Evolutionary conservation across 768 basidiomycete species (phyloP).

Genomic region (Russula earlei): DNA sequence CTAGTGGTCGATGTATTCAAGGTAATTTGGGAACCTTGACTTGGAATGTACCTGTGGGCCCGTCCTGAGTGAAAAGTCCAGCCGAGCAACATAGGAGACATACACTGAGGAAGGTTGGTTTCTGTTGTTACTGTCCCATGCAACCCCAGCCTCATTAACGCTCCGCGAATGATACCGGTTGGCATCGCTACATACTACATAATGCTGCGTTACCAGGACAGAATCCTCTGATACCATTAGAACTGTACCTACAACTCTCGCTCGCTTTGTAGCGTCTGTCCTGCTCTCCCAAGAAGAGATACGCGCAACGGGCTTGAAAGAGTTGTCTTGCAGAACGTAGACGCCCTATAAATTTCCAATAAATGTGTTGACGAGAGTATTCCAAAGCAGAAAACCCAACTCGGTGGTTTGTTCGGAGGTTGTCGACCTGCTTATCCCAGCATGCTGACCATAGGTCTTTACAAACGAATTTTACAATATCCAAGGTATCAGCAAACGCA

Average conservation of each 20-base stretch:
- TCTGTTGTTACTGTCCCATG: constrained; percentile 71
- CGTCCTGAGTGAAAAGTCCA: not conserved
- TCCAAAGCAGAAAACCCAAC: constrained; percentile 34
- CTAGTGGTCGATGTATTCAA: constrained; percentile 23
- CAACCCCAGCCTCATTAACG: constrained; percentile 68
- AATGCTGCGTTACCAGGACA: not conserved
- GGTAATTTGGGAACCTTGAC: constrained; percentile 64
- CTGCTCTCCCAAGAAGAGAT: constrained; percentile 76
- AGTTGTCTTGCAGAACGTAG: constrained; percentile 87
- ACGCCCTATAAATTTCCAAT: constrained; percentile 49
- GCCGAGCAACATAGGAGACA: constrained; percentile 19
- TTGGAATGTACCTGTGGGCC: constrained; percentile 63
- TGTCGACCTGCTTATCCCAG: constrained; percentile 95
- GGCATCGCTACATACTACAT: constrained; percentile 72
- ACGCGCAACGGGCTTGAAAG: constrained; percentile 76
- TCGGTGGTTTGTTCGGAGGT: constrained; percentile 88
- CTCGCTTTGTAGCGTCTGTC: constrained; percentile 58
- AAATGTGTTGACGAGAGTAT: not conserved
- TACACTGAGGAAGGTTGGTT: constrained; percentile 82
- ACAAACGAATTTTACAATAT: constrained; percentile 91
- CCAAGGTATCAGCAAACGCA: constrained; percentile 74
- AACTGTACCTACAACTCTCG: constrained; percentile 49
- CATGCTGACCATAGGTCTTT: constrained; percentile 91
- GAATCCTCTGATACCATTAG: not conserved
- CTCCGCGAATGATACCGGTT: constrained; percentile 76